A percentile compares a stretch with the other conserved stretches of the same genome.
Evolutionary conservation across 768 basidiomycete species (phyloP).

Genomic region (Leccinum aurantiacum): DNA sequence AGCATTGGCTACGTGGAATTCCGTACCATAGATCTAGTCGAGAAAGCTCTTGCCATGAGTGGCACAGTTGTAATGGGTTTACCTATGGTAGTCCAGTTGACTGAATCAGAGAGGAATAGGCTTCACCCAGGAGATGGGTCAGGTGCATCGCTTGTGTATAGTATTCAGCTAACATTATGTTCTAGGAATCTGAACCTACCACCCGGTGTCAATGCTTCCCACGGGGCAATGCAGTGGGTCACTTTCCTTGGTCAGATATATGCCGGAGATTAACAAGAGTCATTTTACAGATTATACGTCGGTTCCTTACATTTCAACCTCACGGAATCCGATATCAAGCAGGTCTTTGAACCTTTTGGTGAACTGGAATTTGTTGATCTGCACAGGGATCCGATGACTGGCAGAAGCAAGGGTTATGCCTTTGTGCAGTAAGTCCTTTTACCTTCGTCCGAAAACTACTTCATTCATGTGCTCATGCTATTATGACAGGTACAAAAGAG

Average conservation of each 20-base stretch:
- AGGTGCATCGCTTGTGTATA: conserved; percentile 27
- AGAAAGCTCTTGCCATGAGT: conserved; percentile 83
- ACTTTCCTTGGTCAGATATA: conserved; percentile 21
- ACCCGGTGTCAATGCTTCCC: conserved; percentile 79
- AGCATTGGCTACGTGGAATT: conserved; percentile 99
- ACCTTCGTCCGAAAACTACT: not conserved
- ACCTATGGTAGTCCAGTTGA: conserved; percentile 94
- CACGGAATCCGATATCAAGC: conserved; percentile 94
- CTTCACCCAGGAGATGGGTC: conserved; percentile 88
- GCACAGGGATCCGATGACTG: conserved; percentile 92
- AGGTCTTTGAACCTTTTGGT: conserved; percentile 99
- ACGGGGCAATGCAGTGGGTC: conserved; percentile 81
- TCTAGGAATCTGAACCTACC: conserved; percentile 76
- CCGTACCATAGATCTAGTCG: conserved; percentile 84
- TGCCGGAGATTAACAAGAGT: conserved; percentile 13
- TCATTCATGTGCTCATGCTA: conserved; percentile 1
- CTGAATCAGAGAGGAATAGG: conserved; percentile 93
- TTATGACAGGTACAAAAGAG: conserved; percentile 71
- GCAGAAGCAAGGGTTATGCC: conserved; percentile 95
- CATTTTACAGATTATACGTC: conserved; percentile 77
- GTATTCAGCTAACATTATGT: conserved; percentile 10
- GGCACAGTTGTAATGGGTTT: conserved; percentile 98
- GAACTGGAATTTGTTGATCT: conserved; percentile 98
- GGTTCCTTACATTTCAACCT: conserved; percentile 97
- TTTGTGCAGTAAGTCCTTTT: conserved; percentile 81